A percentile compares a stretch with the other conserved stretches of the same genome.
Conservation (phyloP, 352 stramenopile species). For the Globisporangium sylvaticum region DNA sequence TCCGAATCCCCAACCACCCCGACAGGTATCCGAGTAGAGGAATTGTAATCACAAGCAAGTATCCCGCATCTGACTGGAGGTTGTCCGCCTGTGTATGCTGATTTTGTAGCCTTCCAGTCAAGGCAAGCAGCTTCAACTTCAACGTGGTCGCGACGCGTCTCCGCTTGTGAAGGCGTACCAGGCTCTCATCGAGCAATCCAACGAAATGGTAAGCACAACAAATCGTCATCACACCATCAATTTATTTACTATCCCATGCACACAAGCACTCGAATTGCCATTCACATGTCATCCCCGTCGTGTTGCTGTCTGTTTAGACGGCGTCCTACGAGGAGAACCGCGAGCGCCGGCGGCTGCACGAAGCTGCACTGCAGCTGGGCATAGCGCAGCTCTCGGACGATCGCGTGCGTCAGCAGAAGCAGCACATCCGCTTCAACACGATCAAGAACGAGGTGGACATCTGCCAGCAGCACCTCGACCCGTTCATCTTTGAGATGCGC, state of each 20-base stretch:
- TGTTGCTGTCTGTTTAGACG: constrained; percentile 16
- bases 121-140: constrained; percentile 1
- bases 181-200: constrained; percentile 40
- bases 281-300: not conserved
- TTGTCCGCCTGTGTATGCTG: not conserved
- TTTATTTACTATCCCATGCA: not conserved
- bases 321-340: constrained; percentile 25
- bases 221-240: not conserved
- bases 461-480: constrained; percentile 71
- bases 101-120: not conserved
- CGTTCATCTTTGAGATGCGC: constrained; percentile 60
- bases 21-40: not conserved
- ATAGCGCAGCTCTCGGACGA: constrained; percentile 57
- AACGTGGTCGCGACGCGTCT: constrained; percentile 24
- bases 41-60: not conserved
- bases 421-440: constrained; percentile 55
- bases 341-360: constrained; percentile 29
- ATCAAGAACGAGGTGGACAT: constrained; percentile 79
- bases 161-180: constrained; percentile 46
- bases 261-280: not conserved
- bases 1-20: not conserved
- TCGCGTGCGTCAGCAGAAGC: constrained; percentile 47
- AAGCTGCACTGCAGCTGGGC: constrained; percentile 44
- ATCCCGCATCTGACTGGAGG: not conserved
- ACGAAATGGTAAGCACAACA: constrained; percentile 33